Evolutionary conservation across 2,329 filamentous ascomycete genomes (phyloP).

Genomic region (Xylariaceae sp.): DNA sequence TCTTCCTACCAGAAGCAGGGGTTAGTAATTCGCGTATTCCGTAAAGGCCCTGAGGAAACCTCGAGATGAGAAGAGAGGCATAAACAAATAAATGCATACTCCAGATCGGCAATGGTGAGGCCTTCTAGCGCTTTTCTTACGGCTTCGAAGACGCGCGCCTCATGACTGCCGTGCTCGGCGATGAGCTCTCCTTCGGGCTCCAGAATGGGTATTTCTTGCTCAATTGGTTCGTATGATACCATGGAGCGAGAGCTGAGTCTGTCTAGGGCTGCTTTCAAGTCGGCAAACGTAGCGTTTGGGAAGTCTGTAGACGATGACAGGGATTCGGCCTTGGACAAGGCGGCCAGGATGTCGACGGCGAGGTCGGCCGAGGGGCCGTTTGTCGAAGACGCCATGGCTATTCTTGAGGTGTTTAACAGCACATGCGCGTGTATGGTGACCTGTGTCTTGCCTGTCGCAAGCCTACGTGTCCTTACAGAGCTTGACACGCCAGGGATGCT

Average conservation of each 20-base stretch:
- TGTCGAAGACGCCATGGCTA: conserved; percentile 3
- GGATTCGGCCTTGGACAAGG: conserved; percentile 4
- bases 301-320: conserved; percentile 8
- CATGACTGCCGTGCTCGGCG: conserved; percentile 11
- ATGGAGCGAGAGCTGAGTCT: conserved; percentile 8
- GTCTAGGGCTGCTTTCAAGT: conserved; percentile 14
- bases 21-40: neutral
- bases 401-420: neutral
- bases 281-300: conserved; percentile 4
- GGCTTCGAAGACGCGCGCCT: conserved; percentile 13
- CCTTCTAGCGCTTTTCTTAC: conserved; percentile 11
- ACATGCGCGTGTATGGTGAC: neutral
- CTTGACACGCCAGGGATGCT: neutral
- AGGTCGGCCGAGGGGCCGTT: conserved; percentile 3
- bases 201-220: conserved; percentile 6
- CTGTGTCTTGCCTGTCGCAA: neutral
- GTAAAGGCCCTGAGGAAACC: neutral
- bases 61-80: neutral
- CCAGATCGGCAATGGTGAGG: conserved; percentile 6
- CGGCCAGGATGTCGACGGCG: conserved; percentile 3
- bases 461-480: neutral
- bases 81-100: conserved; percentile 2
- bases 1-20: conserved; percentile 34
- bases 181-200: conserved; percentile 12
- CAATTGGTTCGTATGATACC: conserved; percentile 4